A percentile compares a stretch with the other conserved stretches of the same genome.
Evolutionary conservation across 129 eudicot genomes (phyloP).

Genomic region (Calendula officinalis): DNA sequence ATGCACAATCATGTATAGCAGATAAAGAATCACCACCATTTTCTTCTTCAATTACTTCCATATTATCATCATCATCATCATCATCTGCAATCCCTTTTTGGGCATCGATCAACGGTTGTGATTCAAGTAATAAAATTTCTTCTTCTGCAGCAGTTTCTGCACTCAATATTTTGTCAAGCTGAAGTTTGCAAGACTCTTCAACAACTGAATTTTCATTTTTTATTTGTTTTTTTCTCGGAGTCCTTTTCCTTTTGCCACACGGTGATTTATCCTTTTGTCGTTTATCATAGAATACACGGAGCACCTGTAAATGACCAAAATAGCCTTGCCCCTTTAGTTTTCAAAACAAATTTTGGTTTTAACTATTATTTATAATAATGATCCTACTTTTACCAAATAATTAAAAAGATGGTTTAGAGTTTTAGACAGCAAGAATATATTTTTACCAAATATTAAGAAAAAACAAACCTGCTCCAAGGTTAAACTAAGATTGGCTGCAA

Average conservation of each 20-base stretch:
- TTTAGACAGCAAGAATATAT: too few relatives aligned
- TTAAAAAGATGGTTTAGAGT: too few relatives aligned
- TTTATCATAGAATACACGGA: slow-evolving; percentile 65
- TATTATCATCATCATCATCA: slow-evolving; percentile 51
- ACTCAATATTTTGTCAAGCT: slow-evolving; percentile 19
- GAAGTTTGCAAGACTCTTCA: slow-evolving; percentile 28
- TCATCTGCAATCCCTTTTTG: slow-evolving; percentile 38
- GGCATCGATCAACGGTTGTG: slow-evolving; percentile 32
- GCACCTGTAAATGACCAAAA: slow-evolving; percentile 44
- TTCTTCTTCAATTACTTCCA: slow-evolving; percentile 44
- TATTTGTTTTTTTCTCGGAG: slow-evolving; percentile 24
- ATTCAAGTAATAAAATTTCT: slow-evolving; percentile 20
- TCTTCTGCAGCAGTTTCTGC: slow-evolving; percentile 30
- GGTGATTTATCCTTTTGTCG: slow-evolving; percentile 46
- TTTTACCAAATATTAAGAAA: slow-evolving; percentile 20
- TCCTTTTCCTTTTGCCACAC: slow-evolving; percentile 47
- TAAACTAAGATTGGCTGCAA: slow-evolving; percentile 72
- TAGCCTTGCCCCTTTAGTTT: too few relatives aligned
- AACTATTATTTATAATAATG: too few relatives aligned
- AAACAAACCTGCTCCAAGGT: slow-evolving; percentile 83
- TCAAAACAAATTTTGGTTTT: too few relatives aligned
- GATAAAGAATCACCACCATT: slow-evolving; percentile 23
- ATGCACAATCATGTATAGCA: slow-evolving; percentile 42
- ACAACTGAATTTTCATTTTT: slow-evolving; percentile 29
- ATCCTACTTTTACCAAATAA: slow-evolving; percentile 4